Evolutionary conservation across 305 asterid species (phyloP).

Genomic region (Solanum aculeatissimum): DNA sequence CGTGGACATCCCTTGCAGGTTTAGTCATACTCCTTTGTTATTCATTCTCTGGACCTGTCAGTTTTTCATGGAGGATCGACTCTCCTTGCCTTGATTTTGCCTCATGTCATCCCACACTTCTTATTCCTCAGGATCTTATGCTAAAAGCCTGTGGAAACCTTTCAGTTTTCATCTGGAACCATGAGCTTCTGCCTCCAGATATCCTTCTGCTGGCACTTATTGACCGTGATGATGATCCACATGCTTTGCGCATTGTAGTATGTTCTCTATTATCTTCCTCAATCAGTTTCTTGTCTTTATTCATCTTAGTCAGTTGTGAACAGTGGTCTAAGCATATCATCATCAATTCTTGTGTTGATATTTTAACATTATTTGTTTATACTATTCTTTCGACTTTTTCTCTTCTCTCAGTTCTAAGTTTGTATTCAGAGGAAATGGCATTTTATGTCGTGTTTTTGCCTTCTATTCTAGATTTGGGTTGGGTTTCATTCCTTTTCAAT

Average conservation of each 20-base stretch:
- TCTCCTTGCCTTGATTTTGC: neutral
- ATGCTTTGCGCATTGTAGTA: constrained; percentile 92
- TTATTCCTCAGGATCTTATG: constrained; percentile 71
- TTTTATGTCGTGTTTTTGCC: neutral
- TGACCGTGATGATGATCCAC: constrained; percentile 96
- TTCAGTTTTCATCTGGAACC: constrained; percentile 85
- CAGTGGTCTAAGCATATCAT: neutral
- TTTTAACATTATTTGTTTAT: neutral
- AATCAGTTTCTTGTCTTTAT: neutral
- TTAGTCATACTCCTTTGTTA: constrained; percentile 9
- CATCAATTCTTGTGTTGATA: neutral
- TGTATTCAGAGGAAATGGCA: neutral
- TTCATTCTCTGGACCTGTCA: constrained; percentile 1
- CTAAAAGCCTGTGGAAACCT: constrained; percentile 76
- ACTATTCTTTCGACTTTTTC: neutral
- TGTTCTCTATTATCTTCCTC: constrained; percentile 8
- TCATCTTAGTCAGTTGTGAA: neutral
- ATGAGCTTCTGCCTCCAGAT: constrained; percentile 89
- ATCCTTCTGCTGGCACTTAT: constrained; percentile 81
- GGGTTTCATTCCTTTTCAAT: neutral
- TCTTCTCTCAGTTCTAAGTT: neutral
- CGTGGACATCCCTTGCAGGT: constrained; percentile 95
- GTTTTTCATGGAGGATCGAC: neutral
- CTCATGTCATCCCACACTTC: constrained; percentile 2
- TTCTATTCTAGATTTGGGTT: neutral